Conservation (phyloP, 306 rosid genomes). For the Vigna unguiculata region DNA sequence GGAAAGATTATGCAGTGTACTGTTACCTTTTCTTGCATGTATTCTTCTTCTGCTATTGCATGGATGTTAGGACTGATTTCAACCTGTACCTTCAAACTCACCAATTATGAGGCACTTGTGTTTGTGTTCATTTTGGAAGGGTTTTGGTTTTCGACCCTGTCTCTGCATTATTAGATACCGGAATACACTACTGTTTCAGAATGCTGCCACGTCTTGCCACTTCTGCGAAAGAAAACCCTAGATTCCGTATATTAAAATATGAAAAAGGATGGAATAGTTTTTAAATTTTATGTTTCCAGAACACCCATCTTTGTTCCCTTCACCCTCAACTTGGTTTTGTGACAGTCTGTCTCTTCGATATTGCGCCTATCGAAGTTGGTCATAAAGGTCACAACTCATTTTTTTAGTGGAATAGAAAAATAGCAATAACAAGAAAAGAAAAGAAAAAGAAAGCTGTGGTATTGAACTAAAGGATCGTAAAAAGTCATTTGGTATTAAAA, state of each 20-base stretch:
- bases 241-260: background rate
- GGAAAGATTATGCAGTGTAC: background rate
- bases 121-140: background rate
- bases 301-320: constrained; percentile 17
- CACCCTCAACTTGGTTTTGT: background rate
- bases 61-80: background rate
- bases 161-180: constrained; percentile 8
- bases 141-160: background rate
- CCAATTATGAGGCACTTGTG: background rate
- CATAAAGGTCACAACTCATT: background rate
- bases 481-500: background rate
- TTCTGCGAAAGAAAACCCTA: background rate
- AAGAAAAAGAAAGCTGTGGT: constrained; percentile 9
- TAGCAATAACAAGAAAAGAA: background rate
- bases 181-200: background rate
- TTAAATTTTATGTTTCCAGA: background rate
- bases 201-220: background rate
- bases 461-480: background rate
- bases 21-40: background rate
- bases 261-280: constrained; percentile 7
- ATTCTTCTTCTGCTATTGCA: constrained; percentile 32
- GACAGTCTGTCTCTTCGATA: constrained; percentile 1
- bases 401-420: background rate
- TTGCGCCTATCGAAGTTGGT: background rate
- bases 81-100: background rate